Evolutionary conservation across 2,329 filamentous ascomycete genomes (phyloP).

Genomic region (Exophiala bonariae): DNA sequence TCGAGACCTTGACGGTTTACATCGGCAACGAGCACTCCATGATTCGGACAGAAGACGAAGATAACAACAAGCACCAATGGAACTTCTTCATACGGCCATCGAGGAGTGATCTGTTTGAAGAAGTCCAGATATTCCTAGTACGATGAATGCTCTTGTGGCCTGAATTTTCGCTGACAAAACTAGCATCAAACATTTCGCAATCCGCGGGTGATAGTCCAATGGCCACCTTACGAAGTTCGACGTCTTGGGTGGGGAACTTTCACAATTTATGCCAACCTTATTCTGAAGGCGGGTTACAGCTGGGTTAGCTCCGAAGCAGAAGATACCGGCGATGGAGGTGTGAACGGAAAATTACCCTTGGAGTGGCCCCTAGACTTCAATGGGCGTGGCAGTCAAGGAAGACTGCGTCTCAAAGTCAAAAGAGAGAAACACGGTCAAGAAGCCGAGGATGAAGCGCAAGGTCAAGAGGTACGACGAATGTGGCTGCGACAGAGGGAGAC

Average conservation of each 20-base stretch:
- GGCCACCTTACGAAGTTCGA: slow-evolving; percentile 23
- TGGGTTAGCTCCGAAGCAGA: slow-evolving; percentile 25
- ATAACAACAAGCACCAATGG: slow-evolving; percentile 26
- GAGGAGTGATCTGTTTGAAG: slow-evolving; percentile 25
- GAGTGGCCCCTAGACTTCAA: slow-evolving; percentile 27
- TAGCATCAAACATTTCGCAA: slow-evolving; percentile 27
- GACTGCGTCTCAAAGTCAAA: slow-evolving; percentile 23
- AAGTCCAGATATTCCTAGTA: slow-evolving; percentile 25
- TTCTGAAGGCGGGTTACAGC: slow-evolving; percentile 24
- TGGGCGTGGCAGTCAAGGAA: slow-evolving; percentile 22
- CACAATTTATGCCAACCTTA: slow-evolving; percentile 22
- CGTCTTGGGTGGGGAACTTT: slow-evolving; percentile 27
- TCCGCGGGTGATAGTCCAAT: slow-evolving; percentile 17
- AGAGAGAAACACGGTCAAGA: slow-evolving; percentile 27
- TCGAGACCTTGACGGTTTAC: slow-evolving; percentile 24
- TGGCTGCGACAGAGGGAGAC: slow-evolving; percentile 15
- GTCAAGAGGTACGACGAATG: slow-evolving; percentile 14
- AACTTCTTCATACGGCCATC: slow-evolving; percentile 26
- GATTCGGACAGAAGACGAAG: slow-evolving; percentile 15
- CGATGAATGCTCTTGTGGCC: slow-evolving; percentile 1
- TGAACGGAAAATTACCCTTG: slow-evolving; percentile 23
- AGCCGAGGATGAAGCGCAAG: slow-evolving; percentile 18
- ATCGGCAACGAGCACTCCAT: slow-evolving; percentile 27
- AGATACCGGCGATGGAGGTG: slow-evolving; percentile 20
- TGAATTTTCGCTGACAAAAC: neutral